phyloP scores from a whole-genome alignment of 169 alveolate species.

The Theileria sp. region DNA sequence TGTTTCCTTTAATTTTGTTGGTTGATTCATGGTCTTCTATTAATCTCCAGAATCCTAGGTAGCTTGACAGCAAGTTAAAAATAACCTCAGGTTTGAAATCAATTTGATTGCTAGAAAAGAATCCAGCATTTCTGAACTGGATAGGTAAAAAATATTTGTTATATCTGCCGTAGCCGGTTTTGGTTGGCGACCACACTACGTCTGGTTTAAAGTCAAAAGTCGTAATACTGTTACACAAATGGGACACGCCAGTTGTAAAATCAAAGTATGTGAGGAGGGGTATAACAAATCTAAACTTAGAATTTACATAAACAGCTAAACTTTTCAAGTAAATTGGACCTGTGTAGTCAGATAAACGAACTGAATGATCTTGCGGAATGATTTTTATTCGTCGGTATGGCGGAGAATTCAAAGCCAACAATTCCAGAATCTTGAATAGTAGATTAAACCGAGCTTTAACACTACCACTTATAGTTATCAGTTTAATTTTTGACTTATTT shows the following conservation, averaged over 20 bases:
- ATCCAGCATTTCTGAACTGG: conserved; percentile 20
- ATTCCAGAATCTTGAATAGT: neutral
- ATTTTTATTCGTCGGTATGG: neutral
- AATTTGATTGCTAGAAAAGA: conserved; percentile 28
- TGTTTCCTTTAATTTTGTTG: neutral
- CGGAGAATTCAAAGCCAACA: neutral
- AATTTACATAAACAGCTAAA: conserved; percentile 24
- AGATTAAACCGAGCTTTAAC: neutral
- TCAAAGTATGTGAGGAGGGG: conserved; percentile 47
- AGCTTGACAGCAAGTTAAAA: neutral
- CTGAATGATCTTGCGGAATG: neutral
- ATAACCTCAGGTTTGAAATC: conserved; percentile 21
- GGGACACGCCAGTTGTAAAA: neutral
- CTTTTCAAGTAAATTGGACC: neutral
- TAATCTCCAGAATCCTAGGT: neutral
- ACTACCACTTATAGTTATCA: conserved; percentile 1
- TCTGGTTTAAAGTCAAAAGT: conserved; percentile 21
- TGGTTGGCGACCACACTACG: conserved; percentile 38
- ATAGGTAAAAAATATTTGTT: conserved; percentile 19
- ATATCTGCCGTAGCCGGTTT: conserved; percentile 1
- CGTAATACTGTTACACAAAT: conserved; percentile 25
- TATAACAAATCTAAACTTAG: conserved; percentile 21
- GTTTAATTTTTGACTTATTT: neutral
- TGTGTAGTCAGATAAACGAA: neutral
- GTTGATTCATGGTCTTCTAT: neutral